Conservation (phyloP, 228 moss, liverwort and hornwort species). For the Sphagnum fallax region DNA sequence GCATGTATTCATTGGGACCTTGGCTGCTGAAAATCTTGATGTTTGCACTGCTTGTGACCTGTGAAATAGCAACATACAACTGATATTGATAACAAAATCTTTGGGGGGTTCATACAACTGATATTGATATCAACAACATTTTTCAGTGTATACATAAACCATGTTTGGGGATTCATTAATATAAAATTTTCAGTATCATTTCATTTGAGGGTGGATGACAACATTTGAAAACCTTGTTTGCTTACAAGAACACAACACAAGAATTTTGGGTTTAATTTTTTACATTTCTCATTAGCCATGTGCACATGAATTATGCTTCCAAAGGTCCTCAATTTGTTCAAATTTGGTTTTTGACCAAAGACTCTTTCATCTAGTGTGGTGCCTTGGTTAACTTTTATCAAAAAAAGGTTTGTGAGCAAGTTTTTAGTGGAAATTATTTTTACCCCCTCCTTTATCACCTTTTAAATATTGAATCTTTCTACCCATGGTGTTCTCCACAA, state of each 20-base stretch:
- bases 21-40: too few species aligned
- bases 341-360: not conserved
- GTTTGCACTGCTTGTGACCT: too few species aligned
- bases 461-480: too few species aligned
- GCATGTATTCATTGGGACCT: too few species aligned
- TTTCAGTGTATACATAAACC: not conserved
- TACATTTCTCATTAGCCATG: not conserved
- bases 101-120: too few species aligned
- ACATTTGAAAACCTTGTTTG: not conserved
- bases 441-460: not conserved
- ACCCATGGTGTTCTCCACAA: too few species aligned
- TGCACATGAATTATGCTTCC: not conserved
- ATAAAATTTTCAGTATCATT: not conserved
- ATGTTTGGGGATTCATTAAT: not conserved
- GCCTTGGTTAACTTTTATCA: not conserved
- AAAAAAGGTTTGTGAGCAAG: not conserved
- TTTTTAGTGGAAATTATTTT: not conserved
- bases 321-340: not conserved
- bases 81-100: too few species aligned
- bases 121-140: too few species aligned
- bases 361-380: conserved; percentile 2
- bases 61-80: too few species aligned
- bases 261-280: not conserved
- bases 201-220: not conserved
- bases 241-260: not conserved